Base-by-base conservation (phyloP, 176 grass and related monocot species). In the Cymbopogon citratus region DNA sequence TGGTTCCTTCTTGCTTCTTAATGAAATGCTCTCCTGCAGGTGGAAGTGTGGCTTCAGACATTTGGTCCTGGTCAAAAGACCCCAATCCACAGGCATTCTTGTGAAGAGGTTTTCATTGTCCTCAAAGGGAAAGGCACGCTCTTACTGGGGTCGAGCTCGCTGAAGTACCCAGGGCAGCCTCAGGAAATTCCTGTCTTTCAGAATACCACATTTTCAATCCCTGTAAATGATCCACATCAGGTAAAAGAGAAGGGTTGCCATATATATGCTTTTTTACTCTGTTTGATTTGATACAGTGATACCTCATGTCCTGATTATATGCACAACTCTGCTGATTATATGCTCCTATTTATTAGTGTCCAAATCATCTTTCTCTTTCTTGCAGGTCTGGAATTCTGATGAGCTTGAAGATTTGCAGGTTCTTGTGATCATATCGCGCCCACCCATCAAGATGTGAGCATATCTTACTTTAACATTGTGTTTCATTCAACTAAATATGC, bases 21-120 rank as follows among this genome's bases (percentile, higher is more conserved):
- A 9, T 80, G 15, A 66, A 51, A 62, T 79, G 9, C 18, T 84
- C 36, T 69, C 19, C 59, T 80, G 71, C 69, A 98, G 95, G 85
- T 95, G 59, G 92, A 98, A 84, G 82, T 93, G 65, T 98, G 95
- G 92, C 88, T 98, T 85, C 92, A 95, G 64, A 98, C 88, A 84
- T 88, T 98, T 60, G 36, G 84, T n/a, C 87, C 90, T 0, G 92
- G 92, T 9, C 51, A 91, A 82, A 84, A 76, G 52, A 95, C 92
- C 35, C 92, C 90, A 1, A 91, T 95, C 73, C 95, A 98, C 64
- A 91, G 92, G 82, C 95, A 95, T 80, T 95, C 92, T 5, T 95
- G 95, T 11, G 92, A 98, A 73, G 95, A 98, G 85, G 76, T 93
- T 28, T 98, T 93, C 64, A 36, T 95, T 80, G 89, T 98, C 34